Percentiles rank a stretch among this genome's conserved stretches.
phyloP scores from a whole-genome alignment of 2,329 filamentous ascomycete genomes.

The Proliferodiscus dingleyae region DNA sequence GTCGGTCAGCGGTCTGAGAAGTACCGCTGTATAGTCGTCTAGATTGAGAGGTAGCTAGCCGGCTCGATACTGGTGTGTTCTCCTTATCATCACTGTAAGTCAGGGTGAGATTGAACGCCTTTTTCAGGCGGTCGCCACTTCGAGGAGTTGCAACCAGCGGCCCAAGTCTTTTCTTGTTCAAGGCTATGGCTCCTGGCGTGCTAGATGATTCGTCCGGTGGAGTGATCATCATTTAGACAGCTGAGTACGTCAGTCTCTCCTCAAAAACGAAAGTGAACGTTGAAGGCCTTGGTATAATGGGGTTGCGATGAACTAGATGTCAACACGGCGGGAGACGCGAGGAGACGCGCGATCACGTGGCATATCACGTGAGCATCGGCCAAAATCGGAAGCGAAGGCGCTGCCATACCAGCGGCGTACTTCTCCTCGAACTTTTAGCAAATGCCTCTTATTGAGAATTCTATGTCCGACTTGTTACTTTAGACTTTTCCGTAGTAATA shows the following conservation, averaged over 20 bases:
- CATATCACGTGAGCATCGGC: too few species aligned
- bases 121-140: constrained; percentile 65
- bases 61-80: constrained; percentile 24
- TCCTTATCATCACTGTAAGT: constrained; percentile 42
- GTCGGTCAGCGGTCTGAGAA: constrained; percentile 62
- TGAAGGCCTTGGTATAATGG: background rate
- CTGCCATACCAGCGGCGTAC: too few species aligned
- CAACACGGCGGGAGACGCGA: too few species aligned
- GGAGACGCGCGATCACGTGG: too few species aligned
- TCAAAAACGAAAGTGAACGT: too few species aligned
- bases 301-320: background rate
- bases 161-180: constrained; percentile 17
- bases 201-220: constrained; percentile 20
- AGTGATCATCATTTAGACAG: constrained; percentile 23
- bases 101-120: constrained; percentile 65
- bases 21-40: constrained; percentile 39
- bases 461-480: too few species aligned
- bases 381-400: too few species aligned
- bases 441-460: too few species aligned
- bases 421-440: too few species aligned
- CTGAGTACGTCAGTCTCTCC: background rate
- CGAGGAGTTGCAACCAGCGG: constrained; percentile 43
- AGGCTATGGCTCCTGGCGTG: constrained; percentile 5
- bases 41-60: constrained; percentile 22
- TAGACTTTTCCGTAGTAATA: too few species aligned